phyloP scores from a whole-genome alignment of 305 asterid genomes.

The Rubia tinctorum region DNA sequence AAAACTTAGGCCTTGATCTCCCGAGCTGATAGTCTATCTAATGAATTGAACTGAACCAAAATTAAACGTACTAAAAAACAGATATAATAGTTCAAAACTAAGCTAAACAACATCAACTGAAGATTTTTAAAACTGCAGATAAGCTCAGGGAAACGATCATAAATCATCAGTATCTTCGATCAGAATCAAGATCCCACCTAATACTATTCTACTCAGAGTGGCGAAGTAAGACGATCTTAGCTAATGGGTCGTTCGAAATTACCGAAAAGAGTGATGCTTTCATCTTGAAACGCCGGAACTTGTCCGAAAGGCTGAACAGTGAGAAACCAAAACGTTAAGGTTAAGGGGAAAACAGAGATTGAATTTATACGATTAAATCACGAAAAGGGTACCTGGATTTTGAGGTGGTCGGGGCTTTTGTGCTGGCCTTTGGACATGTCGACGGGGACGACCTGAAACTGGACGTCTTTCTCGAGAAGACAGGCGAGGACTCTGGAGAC shows the following conservation, averaged over 20 bases:
- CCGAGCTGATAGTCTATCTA: no score
- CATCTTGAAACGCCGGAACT: constrained; percentile 83
- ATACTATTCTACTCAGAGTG: no score
- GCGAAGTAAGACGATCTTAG: no score
- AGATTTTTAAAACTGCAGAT: no score
- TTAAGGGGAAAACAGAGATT: not conserved
- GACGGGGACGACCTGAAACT: constrained; percentile 57
- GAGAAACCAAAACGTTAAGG: constrained; percentile 1
- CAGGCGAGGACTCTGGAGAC: constrained; percentile 68
- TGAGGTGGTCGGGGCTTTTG: constrained; percentile 69
- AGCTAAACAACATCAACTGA: no score
- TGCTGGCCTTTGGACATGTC: constrained; percentile 77
- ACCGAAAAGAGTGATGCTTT: constrained; percentile 63
- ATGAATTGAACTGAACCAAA: no score
- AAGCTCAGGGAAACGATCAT: no score
- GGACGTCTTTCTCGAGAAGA: constrained; percentile 73
- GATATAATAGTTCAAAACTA: no score
- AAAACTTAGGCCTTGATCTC: no score
- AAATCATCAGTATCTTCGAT: no score
- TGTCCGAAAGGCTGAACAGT: constrained; percentile 79
- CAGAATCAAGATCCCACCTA: no score
- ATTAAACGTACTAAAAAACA: no score
- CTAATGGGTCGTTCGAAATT: constrained; percentile 7
- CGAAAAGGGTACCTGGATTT: constrained; percentile 48
- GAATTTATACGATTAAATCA: not conserved